Evolutionary conservation across 257 asterid genomes (phyloP).

Genomic region (Nyctanthes arbortristis): DNA sequence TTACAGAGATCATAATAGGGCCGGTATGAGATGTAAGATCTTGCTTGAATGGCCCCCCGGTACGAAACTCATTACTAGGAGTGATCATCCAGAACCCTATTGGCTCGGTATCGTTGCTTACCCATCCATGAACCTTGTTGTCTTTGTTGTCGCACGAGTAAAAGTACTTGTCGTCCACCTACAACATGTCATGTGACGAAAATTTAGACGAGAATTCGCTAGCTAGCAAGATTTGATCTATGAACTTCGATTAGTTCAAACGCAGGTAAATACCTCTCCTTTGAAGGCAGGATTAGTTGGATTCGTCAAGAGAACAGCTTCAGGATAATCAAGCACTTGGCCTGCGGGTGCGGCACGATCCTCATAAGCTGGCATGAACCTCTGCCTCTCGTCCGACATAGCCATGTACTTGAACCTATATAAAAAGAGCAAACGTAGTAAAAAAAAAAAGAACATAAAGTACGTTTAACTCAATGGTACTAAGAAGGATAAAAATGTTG

Average conservation of each 20-base stretch:
- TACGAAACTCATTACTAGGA: constrained; percentile 60
- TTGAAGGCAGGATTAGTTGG: constrained; percentile 35
- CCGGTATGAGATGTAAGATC: constrained; percentile 78
- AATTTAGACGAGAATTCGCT: too few relatives aligned
- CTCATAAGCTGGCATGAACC: constrained; percentile 46
- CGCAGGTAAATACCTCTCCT: constrained; percentile 41
- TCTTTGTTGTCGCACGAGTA: constrained; percentile 57
- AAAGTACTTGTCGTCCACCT: constrained; percentile 75
- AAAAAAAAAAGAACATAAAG: too few relatives aligned
- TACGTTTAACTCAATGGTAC: not conserved
- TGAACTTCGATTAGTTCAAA: too few relatives aligned
- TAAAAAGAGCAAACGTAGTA: not conserved
- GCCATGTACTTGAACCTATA: constrained; percentile 63
- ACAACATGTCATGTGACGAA: too few relatives aligned
- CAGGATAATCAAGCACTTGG: constrained; percentile 43
- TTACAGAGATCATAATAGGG: constrained; percentile 58
- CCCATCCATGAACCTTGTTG: constrained; percentile 60
- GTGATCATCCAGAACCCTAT: constrained; percentile 76
- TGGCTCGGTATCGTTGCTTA: constrained; percentile 28
- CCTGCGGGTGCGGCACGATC: constrained; percentile 45
- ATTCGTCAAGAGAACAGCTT: constrained; percentile 50
- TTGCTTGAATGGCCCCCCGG: constrained; percentile 65
- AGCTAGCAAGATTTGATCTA: too few relatives aligned
- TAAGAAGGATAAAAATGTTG: not conserved
- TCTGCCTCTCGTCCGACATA: constrained; percentile 54